Evolutionary conservation across 1,284 basidiomycete genomes (phyloP).

Genomic region (Vanrija humicola): DNA sequence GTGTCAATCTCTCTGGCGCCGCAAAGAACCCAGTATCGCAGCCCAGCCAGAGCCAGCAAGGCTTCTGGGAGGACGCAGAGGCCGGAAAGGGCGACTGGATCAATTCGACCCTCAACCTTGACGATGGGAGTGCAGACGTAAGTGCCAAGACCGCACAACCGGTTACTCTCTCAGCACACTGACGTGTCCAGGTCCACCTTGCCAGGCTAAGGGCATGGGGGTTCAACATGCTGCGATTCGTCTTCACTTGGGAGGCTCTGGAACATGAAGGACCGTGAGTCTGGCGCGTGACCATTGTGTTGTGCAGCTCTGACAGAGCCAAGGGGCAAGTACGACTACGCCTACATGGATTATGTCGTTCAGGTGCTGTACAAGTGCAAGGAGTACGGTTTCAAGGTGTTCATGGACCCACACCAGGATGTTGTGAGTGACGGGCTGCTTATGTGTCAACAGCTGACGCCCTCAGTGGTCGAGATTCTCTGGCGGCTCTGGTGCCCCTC

Average conservation of each 20-base stretch:
- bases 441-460: neutral
- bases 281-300: neutral
- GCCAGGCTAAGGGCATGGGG: slow-evolving; percentile 85
- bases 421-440: slow-evolving; percentile 58
- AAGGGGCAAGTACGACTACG: slow-evolving; percentile 84
- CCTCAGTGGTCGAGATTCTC: slow-evolving; percentile 92
- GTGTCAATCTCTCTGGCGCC: slow-evolving; percentile 87
- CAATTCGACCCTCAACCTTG: slow-evolving; percentile 69
- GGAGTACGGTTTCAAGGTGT: slow-evolving; percentile 89
- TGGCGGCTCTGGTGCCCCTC: slow-evolving; percentile 92
- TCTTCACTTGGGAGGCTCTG: slow-evolving; percentile 89
- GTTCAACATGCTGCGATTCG: slow-evolving; percentile 87
- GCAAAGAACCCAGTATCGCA: slow-evolving; percentile 74
- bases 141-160: neutral
- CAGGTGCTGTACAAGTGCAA: slow-evolving; percentile 84
- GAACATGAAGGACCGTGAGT: slow-evolving; percentile 93
- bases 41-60: slow-evolving; percentile 64
- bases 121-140: slow-evolving; percentile 49
- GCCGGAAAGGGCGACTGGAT: slow-evolving; percentile 62
- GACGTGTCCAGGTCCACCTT: slow-evolving; percentile 70
- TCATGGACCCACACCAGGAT: slow-evolving; percentile 96
- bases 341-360: slow-evolving; percentile 89
- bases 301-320: neutral
- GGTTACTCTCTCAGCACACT: neutral
- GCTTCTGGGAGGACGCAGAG: slow-evolving; percentile 87